Evolutionary conservation across 2,329 filamentous ascomycete genomes (phyloP).

Genomic region (Beauveria scarabaeidicola): DNA sequence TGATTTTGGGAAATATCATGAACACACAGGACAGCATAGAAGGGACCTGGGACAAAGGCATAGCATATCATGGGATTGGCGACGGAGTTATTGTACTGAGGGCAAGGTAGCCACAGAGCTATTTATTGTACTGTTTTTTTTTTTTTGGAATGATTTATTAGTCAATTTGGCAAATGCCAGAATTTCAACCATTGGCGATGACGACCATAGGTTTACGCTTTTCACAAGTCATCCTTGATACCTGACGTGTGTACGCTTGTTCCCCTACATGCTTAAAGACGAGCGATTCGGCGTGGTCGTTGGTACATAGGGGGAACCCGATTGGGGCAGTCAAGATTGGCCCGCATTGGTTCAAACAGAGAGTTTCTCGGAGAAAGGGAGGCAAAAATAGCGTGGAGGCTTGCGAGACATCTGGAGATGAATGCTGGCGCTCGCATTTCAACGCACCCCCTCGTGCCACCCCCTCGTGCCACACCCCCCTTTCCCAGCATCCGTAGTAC

Average conservation of each 20-base stretch:
- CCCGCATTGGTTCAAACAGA: neutral
- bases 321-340: too few species aligned
- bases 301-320: too few species aligned
- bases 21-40: conserved; percentile 1
- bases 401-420: neutral
- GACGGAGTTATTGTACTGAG: neutral
- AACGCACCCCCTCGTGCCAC: neutral
- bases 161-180: neutral
- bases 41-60: neutral
- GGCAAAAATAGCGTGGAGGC: neutral
- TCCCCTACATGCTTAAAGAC: too few species aligned
- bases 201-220: neutral
- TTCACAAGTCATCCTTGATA: neutral
- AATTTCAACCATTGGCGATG: neutral
- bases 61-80: conserved; percentile 5
- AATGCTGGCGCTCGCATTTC: too few species aligned
- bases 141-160: neutral
- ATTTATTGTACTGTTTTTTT: neutral
- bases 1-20: neutral
- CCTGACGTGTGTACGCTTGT: neutral
- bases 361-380: neutral
- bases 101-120: neutral
- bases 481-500: too few species aligned
- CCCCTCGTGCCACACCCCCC: too few species aligned
- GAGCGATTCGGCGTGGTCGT: neutral